These are phyloP conservation scores for Zea luxurians DNA, from an alignment of 176 grass and related monocot species.

Conservation along the genomic window DNA sequence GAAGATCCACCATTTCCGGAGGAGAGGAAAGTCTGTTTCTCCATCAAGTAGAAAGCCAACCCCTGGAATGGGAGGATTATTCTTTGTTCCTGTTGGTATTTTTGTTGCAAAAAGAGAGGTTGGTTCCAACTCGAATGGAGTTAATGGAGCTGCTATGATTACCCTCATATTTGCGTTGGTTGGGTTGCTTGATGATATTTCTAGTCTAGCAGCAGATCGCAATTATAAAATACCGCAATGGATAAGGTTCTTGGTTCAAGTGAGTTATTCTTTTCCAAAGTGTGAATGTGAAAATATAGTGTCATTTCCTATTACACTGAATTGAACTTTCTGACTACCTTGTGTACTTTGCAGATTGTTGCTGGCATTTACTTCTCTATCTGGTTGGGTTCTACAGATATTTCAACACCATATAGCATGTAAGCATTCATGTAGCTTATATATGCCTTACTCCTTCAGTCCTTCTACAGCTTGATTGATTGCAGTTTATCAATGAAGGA, in stretches of 20 bases:
- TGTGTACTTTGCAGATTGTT: slow-evolving; percentile 54
- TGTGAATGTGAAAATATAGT: neutral
- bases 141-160: slow-evolving; percentile 66
- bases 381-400: slow-evolving; percentile 75
- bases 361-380: slow-evolving; percentile 75
- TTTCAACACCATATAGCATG: slow-evolving; percentile 88
- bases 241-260: slow-evolving; percentile 68
- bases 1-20: slow-evolving; percentile 72
- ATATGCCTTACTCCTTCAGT: neutral
- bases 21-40: slow-evolving; percentile 58
- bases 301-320: neutral
- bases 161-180: slow-evolving; percentile 73
- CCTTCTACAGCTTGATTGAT: slow-evolving; percentile 31
- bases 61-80: slow-evolving; percentile 87
- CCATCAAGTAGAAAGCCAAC: slow-evolving; percentile 59
- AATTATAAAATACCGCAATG: slow-evolving; percentile 58
- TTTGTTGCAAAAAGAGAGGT: slow-evolving; percentile 57
- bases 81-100: slow-evolving; percentile 85
- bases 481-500: slow-evolving; percentile 62
- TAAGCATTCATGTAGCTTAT: slow-evolving; percentile 46
- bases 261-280: slow-evolving; percentile 39
- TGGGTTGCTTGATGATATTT: slow-evolving; percentile 87
- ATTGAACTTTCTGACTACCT: slow-evolving; percentile 27
- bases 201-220: slow-evolving; percentile 29
- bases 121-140: slow-evolving; percentile 50